These are phyloP conservation scores for Selenicereus undatus DNA, from an alignment of 148 eudicot species.

Conservation along the genomic window DNA sequence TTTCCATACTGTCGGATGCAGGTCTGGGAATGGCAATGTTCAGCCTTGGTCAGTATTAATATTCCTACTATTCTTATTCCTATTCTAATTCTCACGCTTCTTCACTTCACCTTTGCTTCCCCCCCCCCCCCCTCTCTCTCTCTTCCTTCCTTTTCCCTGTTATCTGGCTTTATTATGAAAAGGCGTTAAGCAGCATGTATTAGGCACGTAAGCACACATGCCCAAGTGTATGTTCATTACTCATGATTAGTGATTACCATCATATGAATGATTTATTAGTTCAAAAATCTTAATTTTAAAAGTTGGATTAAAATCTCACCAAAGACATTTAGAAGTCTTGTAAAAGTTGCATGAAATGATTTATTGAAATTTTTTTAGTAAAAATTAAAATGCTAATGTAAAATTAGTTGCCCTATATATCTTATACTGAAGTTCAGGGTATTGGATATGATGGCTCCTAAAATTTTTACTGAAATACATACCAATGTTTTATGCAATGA, in stretches of 20 bases:
- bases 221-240: slow-evolving; percentile 5
- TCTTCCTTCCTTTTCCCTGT: background rate
- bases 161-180: slow-evolving; percentile 19
- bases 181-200: slow-evolving; percentile 28
- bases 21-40: slow-evolving; percentile 99
- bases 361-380: no score
- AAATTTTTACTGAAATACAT: no score
- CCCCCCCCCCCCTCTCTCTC: background rate
- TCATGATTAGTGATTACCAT: slow-evolving; percentile 4
- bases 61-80: background rate
- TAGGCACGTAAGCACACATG: slow-evolving; percentile 15
- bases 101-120: no score
- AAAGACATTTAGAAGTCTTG: no score
- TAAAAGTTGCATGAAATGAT: no score
- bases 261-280: background rate
- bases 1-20: slow-evolving; percentile 86
- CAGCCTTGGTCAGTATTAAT: slow-evolving; percentile 75
- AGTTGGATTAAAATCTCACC: no score
- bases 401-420: no score
- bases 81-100: background rate
- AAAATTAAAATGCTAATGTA: background rate
- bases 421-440: no score
- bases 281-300: no score
- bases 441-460: no score
- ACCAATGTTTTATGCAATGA: no score